A percentile compares a stretch with the other conserved stretches of the same genome.
These are phyloP conservation scores for Galeopsis tetrahit DNA, from an alignment of 257 asterid species.

Conservation along the genomic window DNA sequence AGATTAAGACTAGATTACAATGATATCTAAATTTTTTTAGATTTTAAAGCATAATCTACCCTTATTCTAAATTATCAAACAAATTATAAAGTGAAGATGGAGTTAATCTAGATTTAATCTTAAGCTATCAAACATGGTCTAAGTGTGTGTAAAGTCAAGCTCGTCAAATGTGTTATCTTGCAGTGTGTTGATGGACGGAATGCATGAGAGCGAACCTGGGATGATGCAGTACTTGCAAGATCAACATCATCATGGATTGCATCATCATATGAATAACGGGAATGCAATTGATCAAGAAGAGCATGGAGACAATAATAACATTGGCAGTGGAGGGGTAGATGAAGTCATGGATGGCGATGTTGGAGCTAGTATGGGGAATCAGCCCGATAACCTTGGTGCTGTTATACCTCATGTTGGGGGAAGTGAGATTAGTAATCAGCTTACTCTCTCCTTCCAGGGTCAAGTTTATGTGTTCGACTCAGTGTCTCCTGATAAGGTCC, in stretches of 20 bases:
- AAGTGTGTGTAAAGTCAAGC: constrained; percentile 27
- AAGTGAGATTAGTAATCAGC: constrained; percentile 58
- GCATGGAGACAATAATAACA: constrained; percentile 49
- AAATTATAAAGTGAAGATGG: too few species aligned
- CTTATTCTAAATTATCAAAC: too few species aligned
- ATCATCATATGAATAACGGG: constrained; percentile 52
- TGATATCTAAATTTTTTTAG: too few species aligned
- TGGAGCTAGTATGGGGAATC: constrained; percentile 50
- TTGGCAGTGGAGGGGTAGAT: constrained; percentile 44
- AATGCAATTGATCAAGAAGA: constrained; percentile 52
- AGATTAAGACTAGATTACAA: too few species aligned
- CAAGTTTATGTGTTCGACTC: constrained; percentile 78
- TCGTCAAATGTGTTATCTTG: constrained; percentile 23
- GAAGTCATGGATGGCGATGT: constrained; percentile 61
- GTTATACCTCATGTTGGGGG: constrained; percentile 43
- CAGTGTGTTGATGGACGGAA: constrained; percentile 50
- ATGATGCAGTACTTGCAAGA: constrained; percentile 65
- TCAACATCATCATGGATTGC: constrained; percentile 57
- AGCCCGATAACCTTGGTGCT: constrained; percentile 48
- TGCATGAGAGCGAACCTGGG: constrained; percentile 51
- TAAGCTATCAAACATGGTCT: background rate
- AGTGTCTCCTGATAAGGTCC: constrained; percentile 75
- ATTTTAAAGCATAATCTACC: too few species aligned
- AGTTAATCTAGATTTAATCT: too few species aligned
- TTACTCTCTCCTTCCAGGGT: constrained; percentile 72